Percentiles rank a stretch among this genome's conserved stretches.
phyloP scores from a whole-genome alignment of 345 rosid species.

The Bretschneidera sinensis region DNA sequence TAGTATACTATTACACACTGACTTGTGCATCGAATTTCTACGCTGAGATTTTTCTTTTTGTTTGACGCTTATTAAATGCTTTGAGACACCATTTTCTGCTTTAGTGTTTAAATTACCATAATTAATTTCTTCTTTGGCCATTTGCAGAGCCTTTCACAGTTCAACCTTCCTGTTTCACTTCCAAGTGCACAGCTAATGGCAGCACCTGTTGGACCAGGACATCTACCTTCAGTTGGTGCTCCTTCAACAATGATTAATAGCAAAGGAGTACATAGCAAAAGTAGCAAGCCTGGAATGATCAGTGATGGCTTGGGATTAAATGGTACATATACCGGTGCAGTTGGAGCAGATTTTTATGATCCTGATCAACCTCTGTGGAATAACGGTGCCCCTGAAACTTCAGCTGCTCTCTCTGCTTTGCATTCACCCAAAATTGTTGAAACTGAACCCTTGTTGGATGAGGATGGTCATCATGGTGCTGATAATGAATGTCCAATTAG shows the following conservation, averaged over 20 bases:
- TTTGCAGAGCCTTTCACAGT: conserved; percentile 94
- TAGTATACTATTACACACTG: no score
- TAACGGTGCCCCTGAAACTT: conserved; percentile 60
- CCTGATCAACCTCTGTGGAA: conserved; percentile 99
- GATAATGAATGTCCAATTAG: conserved; percentile 38
- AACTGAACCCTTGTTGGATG: conserved; percentile 40
- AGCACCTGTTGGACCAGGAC: conserved; percentile 49
- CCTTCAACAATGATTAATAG: conserved; percentile 45
- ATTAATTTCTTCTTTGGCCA: conserved; percentile 29
- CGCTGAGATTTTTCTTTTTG: not conserved
- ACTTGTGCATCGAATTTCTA: not conserved
- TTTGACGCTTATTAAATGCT: not conserved
- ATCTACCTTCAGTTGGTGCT: conserved; percentile 46
- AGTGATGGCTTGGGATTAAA: conserved; percentile 57
- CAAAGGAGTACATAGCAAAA: conserved; percentile 41
- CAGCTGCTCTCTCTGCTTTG: conserved; percentile 40
- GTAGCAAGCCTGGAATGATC: conserved; percentile 44
- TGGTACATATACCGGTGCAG: conserved; percentile 48
- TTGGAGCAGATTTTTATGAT: conserved; percentile 83
- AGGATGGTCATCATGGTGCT: conserved; percentile 38
- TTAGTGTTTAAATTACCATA: conserved; percentile 1
- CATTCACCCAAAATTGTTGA: conserved; percentile 56
- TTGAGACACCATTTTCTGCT: not conserved
- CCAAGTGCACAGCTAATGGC: conserved; percentile 66
- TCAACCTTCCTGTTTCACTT: conserved; percentile 91